Evolutionary conservation across 2,329 filamentous ascomycete species (phyloP), one percentile per base, ranked within the genome.

Genomic region (Penicillium sp.): DNA sequence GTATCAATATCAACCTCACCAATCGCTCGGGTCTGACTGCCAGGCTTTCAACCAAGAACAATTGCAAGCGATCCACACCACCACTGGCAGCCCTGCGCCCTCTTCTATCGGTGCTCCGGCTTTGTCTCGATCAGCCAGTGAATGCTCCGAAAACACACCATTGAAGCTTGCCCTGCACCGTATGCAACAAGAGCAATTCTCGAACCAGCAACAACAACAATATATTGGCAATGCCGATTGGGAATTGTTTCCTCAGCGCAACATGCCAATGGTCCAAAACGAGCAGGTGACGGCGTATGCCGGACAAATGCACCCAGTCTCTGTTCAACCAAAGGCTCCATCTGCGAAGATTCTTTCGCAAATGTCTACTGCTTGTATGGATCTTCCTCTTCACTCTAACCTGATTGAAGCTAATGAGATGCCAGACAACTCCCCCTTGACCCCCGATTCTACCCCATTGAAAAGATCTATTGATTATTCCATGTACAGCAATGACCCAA

Each of bases 391-490:
- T 31, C 5, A 21, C 15, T 21, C 4, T 17, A 13, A 33, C n/a
- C 13, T 10, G 3, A 3, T 2, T 6, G 8, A 21, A 8, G 12
- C 19, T 41, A 41, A 55, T 27, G 15, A 42, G 47, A 42, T 50
- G 2, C 4, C 55, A 67, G 65, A 67, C 41, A 61, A 52, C 39
- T 66, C 64, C 41, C 88, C 88, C 57, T 83, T 87, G 45, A 90
- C 88, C 29, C 88, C 89, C 53, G 83, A 82, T 66, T 84, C 86
- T 52, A 89, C 86, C 21, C 87, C 88, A 15, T 73, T 77, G 66
- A 76, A 74, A 66, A 69, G 71, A 64, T 70, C 73, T 52, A 70
- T 71, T 60, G 72, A 74, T 58, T 65, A 73, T 59, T 66, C 70
- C 56, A 72, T 73, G 44, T 74, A 76, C 53, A 71, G 71, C 61